Conservation (phyloP, 768 basidiomycete species). For the Amanita phalloides region DNA sequence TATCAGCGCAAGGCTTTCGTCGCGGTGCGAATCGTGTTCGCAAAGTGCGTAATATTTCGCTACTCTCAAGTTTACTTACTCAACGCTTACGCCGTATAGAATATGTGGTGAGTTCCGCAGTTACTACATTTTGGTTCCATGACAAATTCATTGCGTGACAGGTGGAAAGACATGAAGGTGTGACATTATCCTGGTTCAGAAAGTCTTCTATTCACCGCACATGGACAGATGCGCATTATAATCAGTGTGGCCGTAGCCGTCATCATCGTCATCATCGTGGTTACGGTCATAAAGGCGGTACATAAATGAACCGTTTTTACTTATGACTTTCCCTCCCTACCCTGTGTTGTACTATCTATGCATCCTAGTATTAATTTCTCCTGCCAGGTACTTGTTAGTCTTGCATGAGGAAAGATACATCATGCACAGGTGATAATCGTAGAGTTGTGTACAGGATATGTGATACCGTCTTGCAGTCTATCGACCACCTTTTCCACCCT, state of each 20-base stretch:
- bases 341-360: slow-evolving; percentile 6
- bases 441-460: background rate
- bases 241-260: slow-evolving; percentile 85
- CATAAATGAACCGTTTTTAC: background rate
- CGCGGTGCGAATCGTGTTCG: slow-evolving; percentile 95
- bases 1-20: slow-evolving; percentile 98
- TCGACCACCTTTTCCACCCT: slow-evolving; percentile 77
- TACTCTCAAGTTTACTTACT: slow-evolving; percentile 5
- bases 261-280: slow-evolving; percentile 92
- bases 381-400: background rate
- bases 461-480: slow-evolving; percentile 12
- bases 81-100: slow-evolving; percentile 29
- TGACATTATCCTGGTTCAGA: slow-evolving; percentile 11
- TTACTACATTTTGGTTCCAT: background rate
- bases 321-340: background rate
- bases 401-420: slow-evolving; percentile 1
- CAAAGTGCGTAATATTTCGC: slow-evolving; percentile 51
- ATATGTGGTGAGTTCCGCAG: slow-evolving; percentile 59
- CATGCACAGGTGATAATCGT: background rate
- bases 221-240: slow-evolving; percentile 84
- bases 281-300: slow-evolving; percentile 83
- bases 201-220: background rate
- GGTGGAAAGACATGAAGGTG: slow-evolving; percentile 99
- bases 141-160: slow-evolving; percentile 15
- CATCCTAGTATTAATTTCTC: slow-evolving; percentile 12